Evolutionary conservation across 306 rosid genomes (phyloP).

Genomic region (Dalbergia cultrata): DNA sequence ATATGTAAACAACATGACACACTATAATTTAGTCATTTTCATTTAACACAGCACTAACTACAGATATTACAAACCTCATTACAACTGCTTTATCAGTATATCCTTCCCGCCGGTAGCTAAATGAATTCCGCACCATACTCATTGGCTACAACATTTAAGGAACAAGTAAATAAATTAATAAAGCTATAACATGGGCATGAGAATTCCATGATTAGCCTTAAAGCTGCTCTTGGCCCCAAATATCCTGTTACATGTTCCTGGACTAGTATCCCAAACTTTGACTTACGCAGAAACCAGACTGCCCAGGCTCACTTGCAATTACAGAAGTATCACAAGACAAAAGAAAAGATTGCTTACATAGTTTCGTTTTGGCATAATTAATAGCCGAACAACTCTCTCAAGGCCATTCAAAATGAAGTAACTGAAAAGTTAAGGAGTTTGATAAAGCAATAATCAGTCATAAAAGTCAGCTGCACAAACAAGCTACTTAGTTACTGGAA

Average conservation of each 20-base stretch:
- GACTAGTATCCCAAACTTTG: background rate
- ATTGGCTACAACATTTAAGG: slow-evolving; percentile 68
- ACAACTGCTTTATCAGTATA: slow-evolving; percentile 91
- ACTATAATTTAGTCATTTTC: slow-evolving; percentile 1
- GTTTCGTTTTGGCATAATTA: slow-evolving; percentile 88
- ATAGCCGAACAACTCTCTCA: slow-evolving; percentile 87
- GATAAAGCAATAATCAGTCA: slow-evolving; percentile 28
- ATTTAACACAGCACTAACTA: slow-evolving; percentile 28
- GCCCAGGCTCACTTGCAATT: slow-evolving; percentile 25
- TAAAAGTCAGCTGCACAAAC: slow-evolving; percentile 5
- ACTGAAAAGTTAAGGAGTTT: slow-evolving; percentile 54
- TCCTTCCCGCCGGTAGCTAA: slow-evolving; percentile 87
- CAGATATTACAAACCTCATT: slow-evolving; percentile 68
- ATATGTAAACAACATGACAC: slow-evolving; percentile 9
- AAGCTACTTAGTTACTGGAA: slow-evolving; percentile 19
- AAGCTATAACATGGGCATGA: slow-evolving; percentile 35
- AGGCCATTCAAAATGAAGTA: slow-evolving; percentile 92
- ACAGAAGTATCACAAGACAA: slow-evolving; percentile 5
- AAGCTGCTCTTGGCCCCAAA: slow-evolving; percentile 30
- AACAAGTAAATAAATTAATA: slow-evolving; percentile 46
- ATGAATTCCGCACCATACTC: slow-evolving; percentile 85
- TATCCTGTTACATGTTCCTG: slow-evolving; percentile 9
- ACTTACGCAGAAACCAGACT: slow-evolving; percentile 31
- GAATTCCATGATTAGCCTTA: slow-evolving; percentile 37
- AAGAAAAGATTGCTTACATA: slow-evolving; percentile 69